These are phyloP conservation scores for Mycena sanguinolenta DNA, from an alignment of 768 basidiomycete species.

Conservation along the genomic window DNA sequence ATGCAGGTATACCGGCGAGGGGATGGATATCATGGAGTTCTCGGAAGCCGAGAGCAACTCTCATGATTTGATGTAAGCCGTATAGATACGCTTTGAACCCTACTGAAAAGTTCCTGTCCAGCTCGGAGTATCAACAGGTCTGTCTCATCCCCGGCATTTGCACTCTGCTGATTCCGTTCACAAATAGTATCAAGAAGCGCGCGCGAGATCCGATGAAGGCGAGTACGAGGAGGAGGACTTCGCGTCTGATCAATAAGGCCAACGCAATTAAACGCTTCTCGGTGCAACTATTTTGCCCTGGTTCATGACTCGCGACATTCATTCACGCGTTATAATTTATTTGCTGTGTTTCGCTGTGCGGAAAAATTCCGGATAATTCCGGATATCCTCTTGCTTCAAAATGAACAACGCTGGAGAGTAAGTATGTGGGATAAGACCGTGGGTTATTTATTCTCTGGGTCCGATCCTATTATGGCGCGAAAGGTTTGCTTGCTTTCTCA, in stretches of 20 bases:
- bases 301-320: conserved; percentile 6
- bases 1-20: conserved; percentile 84
- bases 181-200: conserved; percentile 74
- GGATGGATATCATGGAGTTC: conserved; percentile 92
- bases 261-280: not conserved
- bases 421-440: no score
- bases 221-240: conserved; percentile 44
- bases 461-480: no score
- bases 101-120: conserved; percentile 44
- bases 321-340: not conserved
- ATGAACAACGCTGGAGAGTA: no score
- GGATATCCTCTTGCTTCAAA: no score
- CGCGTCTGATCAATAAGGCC: conserved; percentile 27
- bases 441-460: no score
- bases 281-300: conserved; percentile 24
- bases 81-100: not conserved
- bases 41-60: conserved; percentile 90
- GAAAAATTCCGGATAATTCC: not conserved
- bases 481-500: no score
- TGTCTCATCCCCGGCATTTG: conserved; percentile 28
- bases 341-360: not conserved
- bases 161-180: not conserved
- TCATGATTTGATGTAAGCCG: conserved; percentile 81
- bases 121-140: conserved; percentile 92
- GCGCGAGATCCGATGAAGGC: conserved; percentile 55